Evolutionary conservation across 2,329 filamentous ascomycete genomes (phyloP), one percentile per base, ranked within the genome.

Genomic region (Aspergillus novoparasiticus): DNA sequence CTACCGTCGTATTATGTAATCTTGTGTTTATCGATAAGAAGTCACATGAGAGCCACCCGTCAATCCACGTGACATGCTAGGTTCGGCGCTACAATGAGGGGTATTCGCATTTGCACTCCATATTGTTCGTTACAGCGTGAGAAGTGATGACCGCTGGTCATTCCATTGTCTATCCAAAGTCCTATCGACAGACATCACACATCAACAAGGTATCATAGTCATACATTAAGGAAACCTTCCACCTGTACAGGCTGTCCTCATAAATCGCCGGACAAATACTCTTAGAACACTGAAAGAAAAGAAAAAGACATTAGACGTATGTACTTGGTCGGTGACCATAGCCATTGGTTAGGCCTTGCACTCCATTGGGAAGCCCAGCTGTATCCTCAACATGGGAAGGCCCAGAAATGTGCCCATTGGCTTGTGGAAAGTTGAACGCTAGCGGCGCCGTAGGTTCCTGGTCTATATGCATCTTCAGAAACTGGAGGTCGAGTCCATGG

Each of bases 181-280:
- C 45, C 58, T 61, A 66, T 68, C 66, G 43, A 59, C 45, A 61
- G 62, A 67, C 66, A 63, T 65, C 64, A 70, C 68, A 67, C 66
- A 65, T 63, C 67, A 75, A 75, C 69, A 69, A 78, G 76, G 76
- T 78, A 79, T 79, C 76, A 78, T 78, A 78, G 73, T 79, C 76
- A 72, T 79, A 79, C 76, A 79, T 70, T 69, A 74, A 70, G 58
- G 68, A 72, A 68, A 68, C 63, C 72, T 69, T 71, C 70, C 71
- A 68, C 65, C 72, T 76, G 69, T 75, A 76, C 71, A 67, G 57
- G 62, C 59, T 57, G 43, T 54, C 55, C 57, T 60, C 57, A 59
- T 57, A 57, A 67, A 64, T 63, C 51, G n/a, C 61, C 62, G 63
- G 62, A 60, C 59, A 68, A n/a, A 65, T 23, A 36, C 32, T 36